Evolutionary conservation across 2,329 filamentous ascomycete genomes (phyloP), one percentile per base, ranked within the genome.

Genomic region (Fusarium sp.): DNA sequence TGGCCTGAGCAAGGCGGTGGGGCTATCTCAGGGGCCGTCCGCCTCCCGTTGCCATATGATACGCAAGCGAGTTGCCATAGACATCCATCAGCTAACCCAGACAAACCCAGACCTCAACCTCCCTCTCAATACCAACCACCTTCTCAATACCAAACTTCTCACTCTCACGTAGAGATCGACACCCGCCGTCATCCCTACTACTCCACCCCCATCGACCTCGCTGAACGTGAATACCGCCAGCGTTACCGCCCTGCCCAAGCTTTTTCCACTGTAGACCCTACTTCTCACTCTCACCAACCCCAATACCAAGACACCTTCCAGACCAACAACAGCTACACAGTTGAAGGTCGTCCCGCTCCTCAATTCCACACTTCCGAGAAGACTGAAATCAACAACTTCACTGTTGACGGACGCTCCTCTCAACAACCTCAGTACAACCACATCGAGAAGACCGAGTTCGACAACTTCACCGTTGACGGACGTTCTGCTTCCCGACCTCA

Each of bases 151-250:
- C 83, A 86, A 76, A 88, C 73, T 63, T 75, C 73, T 75, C 73
- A 91, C 80, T 86, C 88, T 80, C 88, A 89, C 79, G 82, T 92
- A 80, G 88, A 93, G 82, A 84, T 90, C 78, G 86, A 92, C 80
- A 76, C 75, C 70, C 85, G 84, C 72, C 79, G 81, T 74, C 81
- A 82, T 76, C 79, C 81, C 68, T 81, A 81, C 68, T 81, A 82
- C 77, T 79, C 84, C 74, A 84, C 80, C 73, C 81, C 85, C 72
- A 85, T 91, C 79, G 89, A 91, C 82, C 79, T 87, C 72, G 87
- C 87, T 77, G 89, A 91, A 82, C 87, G 87, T 81, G 85, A 90
- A 81, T 91, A 90, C 80, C 88, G 89, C 77, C 82, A 88, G 78
- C 87, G 86, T 72, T 83, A 85, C 81, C 87, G 88, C 73, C 84